Evolutionary conservation across 1,139 yeast genomes (phyloP), one percentile per base, ranked within the genome.

Genomic region (Debaryomycetaceae sp.): DNA sequence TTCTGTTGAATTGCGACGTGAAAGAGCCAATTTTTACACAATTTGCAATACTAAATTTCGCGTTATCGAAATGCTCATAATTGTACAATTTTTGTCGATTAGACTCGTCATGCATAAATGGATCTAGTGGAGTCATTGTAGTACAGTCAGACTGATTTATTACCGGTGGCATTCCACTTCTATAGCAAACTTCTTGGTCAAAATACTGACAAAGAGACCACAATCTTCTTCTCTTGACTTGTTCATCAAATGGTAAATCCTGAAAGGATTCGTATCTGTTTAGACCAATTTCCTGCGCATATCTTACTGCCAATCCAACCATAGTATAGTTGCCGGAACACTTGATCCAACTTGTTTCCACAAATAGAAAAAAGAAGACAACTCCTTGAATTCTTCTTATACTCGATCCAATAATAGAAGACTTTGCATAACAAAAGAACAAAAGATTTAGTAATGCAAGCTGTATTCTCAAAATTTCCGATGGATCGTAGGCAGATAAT

Each of bases 201-300:
- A 70, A 55, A 34, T 63, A 58, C 46, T 77, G 80, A 42, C 83
- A 73, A 30, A 63, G 45, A 79, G 83, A 78, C 81, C 85, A 84
- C 2, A 81, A 42, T 8, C 58, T 56, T 31, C 76, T 59, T 24
- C 79, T 61, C 8, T 60, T 56, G 5, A 54, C 48, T 5, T 63
- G 65, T 34, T 78, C 83, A 3, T 55, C 61, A 0, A 49, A 47
- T 0, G 69, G 41, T 17, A 78, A 49, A 0, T 70, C 67, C 6
- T 51, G 49, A 38, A 71, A 70, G 2, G 75, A 59, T 46, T 83
- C 87, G 13, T 60, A 61, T 28, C 87, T 61, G 52, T 85, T 86
- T 17, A 86, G 61, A 0, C 94, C 94, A 41, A 83, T 58, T 37
- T 79, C 83, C 47, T 75, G 81, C 0, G 87, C 86, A 47, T 69